Evolutionary conservation across 2,329 filamentous ascomycete species (phyloP), one percentile per base, ranked within the genome.

Genomic region (Cyclaneusma minus): DNA sequence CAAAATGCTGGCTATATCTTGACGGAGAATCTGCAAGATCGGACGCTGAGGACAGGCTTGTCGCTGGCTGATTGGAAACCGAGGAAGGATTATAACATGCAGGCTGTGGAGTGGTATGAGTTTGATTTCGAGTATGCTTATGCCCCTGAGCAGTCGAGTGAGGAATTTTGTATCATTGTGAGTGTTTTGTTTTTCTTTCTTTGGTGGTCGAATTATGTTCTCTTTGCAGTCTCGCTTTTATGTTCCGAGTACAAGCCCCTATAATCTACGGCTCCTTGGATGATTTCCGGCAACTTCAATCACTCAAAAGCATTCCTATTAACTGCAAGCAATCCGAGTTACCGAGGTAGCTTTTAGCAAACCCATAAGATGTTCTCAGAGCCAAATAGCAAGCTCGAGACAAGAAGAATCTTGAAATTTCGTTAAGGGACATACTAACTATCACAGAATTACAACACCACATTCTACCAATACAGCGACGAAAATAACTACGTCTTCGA

Each of bases 21-120:
- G 8, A 54, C 47, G 0, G 48, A 70, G 2, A 74, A 75, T 34
- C 44, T 71, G 6, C 69, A 75, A 35, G 73, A 79, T 38, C 54
- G 59, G 7, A 73, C 60, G 18, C 55, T 58, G n/a, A 62, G 72
- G 13, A 58, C 64, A 1, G 74, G 64, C 0, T 47, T 77, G 6
- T 59, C 56, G 7, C 42, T 73, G n/a, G 61, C 60, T 0, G 70
- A 64, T 1, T 80, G 72, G 71, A 66, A 64, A 27, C 68, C 71
- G 0, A 58, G 55, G 28, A 55, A 55, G 28, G 55, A 73, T 27
- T 62, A 64, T 51, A 50, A 58, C 9, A 58, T 56, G 3, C 64
- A 70, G 30, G 67, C 70, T 0, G 57, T 68, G 2, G 73, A 80
- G 30, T 79, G 69, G 64, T 68, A 56, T 52, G 42, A 54, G 21